Evolutionary conservation across 192 early-diverging fungal species (phyloP).

Genomic region (Mortierella claussenii): DNA sequence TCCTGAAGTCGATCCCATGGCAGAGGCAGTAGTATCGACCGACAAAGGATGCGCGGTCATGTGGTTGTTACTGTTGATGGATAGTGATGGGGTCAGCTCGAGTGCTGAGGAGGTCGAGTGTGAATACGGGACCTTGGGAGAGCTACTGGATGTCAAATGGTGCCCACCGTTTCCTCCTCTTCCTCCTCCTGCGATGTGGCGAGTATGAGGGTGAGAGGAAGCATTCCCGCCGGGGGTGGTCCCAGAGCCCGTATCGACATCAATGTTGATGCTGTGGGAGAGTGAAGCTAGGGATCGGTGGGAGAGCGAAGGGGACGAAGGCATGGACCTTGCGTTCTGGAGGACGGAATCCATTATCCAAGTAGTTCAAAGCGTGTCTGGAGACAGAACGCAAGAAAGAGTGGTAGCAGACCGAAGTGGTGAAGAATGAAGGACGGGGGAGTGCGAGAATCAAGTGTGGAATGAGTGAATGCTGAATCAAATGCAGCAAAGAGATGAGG

Average conservation of each 20-base stretch:
- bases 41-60: slow-evolving; percentile 1
- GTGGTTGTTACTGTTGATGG: not conserved
- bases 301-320: slow-evolving; percentile 18
- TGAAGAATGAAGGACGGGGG: too few species aligned
- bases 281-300: slow-evolving; percentile 25
- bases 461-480: too few species aligned
- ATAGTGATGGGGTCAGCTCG: not conserved
- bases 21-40: slow-evolving; percentile 3
- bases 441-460: too few species aligned
- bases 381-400: too few species aligned
- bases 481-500: too few species aligned
- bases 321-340: too few species aligned
- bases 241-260: slow-evolving; percentile 16
- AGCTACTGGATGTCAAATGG: not conserved
- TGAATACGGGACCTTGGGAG: not conserved
- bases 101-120: not conserved
- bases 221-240: not conserved
- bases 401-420: too few species aligned
- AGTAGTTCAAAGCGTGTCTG: too few species aligned
- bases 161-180: too few species aligned
- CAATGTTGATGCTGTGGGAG: slow-evolving; percentile 10
- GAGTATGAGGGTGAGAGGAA: not conserved
- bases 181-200: not conserved
- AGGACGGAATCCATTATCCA: too few species aligned
- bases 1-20: too few species aligned